Conservation (phyloP, 1,284 basidiomycete species). For the Pyrrhoderma noxium region DNA sequence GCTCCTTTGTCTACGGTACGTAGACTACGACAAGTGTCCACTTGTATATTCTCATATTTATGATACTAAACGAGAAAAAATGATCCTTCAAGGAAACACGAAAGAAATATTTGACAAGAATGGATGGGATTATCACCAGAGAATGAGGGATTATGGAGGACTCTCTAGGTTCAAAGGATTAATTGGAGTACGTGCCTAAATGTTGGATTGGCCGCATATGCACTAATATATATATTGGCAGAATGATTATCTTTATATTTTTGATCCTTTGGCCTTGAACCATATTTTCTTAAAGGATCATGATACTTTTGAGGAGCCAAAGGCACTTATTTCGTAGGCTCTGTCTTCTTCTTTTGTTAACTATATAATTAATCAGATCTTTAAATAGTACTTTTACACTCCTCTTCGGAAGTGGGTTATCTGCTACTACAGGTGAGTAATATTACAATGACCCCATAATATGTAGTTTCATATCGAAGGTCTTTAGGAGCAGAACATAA, state of each 20-base stretch:
- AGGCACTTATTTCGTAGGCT: conserved; percentile 1
- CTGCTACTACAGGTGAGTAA: background rate
- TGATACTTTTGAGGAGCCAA: conserved; percentile 14
- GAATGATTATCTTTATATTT: conserved; percentile 9
- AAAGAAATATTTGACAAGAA: conserved; percentile 2
- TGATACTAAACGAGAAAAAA: too few species aligned
- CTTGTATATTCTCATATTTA: too few species aligned
- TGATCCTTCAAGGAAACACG: conserved; percentile 5
- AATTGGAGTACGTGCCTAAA: conserved; percentile 37
- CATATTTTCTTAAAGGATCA: conserved; percentile 28
- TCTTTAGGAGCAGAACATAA: conserved; percentile 23
- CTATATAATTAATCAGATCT: too few species aligned
- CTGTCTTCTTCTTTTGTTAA: too few species aligned
- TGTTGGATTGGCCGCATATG: too few species aligned
- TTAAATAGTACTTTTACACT: background rate
- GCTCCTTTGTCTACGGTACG: too few species aligned
- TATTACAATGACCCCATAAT: too few species aligned
- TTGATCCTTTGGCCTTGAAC: conserved; percentile 23
- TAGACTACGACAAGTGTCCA: too few species aligned
- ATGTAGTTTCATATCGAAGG: background rate
- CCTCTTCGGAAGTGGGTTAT: background rate
- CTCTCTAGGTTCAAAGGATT: conserved; percentile 42
- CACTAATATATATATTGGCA: too few species aligned
- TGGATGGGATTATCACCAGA: background rate
- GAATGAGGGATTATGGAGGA: conserved; percentile 35